Percentiles rank a stretch among this genome's conserved stretches.
Evolutionary conservation across 768 basidiomycete species (phyloP).

Genomic region (Hypholoma fasciculare): DNA sequence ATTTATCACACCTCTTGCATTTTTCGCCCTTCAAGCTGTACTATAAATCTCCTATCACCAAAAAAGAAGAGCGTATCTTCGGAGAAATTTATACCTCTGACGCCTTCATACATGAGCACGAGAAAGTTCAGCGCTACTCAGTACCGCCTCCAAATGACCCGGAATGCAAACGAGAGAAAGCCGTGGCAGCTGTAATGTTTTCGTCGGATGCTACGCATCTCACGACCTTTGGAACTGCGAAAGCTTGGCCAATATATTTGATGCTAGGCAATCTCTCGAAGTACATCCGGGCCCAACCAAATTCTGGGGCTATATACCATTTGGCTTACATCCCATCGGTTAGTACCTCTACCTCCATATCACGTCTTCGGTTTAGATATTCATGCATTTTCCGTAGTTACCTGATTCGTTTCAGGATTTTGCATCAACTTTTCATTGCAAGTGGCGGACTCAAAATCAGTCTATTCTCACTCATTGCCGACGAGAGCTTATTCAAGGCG

Average conservation of each 20-base stretch:
- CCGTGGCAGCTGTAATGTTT: slow-evolving; percentile 27
- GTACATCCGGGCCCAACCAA: slow-evolving; percentile 30
- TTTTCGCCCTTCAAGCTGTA: slow-evolving; percentile 28
- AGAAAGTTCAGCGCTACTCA: slow-evolving; percentile 23
- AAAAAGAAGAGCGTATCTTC: slow-evolving; percentile 16
- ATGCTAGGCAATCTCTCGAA: slow-evolving; percentile 42
- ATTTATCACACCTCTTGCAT: slow-evolving; percentile 21
- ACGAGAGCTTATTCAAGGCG: slow-evolving; percentile 18
- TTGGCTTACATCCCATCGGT: slow-evolving; percentile 44
- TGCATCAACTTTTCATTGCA: slow-evolving; percentile 2
- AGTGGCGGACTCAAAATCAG: slow-evolving; percentile 15
- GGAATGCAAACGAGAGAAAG: slow-evolving; percentile 24
- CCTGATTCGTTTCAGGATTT: slow-evolving; percentile 28
- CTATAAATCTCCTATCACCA: slow-evolving; percentile 12
- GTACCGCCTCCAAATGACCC: slow-evolving; percentile 20
- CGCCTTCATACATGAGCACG: slow-evolving; percentile 27
- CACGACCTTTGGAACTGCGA: slow-evolving; percentile 30
- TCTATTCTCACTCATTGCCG: slow-evolving; percentile 20
- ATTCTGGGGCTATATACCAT: slow-evolving; percentile 34
- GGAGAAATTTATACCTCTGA: slow-evolving; percentile 30
- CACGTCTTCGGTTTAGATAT: not conserved
- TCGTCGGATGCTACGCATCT: slow-evolving; percentile 25
- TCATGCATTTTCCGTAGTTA: slow-evolving; percentile 18
- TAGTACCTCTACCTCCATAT: not conserved
- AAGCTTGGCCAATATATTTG: slow-evolving; percentile 40